A percentile compares a stretch with the other conserved stretches of the same genome.
Conservation (phyloP, 306 rosid genomes). For the Adenanthera pavonina region DNA sequence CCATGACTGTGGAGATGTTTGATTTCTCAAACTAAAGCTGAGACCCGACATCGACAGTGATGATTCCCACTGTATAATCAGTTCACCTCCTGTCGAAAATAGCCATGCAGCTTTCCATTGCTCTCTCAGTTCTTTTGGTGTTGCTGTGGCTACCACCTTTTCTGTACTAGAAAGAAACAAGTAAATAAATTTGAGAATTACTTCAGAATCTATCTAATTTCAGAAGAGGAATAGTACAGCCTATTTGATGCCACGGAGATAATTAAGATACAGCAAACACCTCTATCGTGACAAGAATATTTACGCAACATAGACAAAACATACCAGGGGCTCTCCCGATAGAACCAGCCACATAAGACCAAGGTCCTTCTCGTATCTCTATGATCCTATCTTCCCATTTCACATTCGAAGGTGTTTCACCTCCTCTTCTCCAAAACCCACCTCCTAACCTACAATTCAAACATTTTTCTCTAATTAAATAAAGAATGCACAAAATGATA, state of each 20-base stretch:
- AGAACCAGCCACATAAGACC: conserved; percentile 88
- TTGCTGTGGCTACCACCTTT: conserved; percentile 87
- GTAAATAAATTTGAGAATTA: conserved; percentile 38
- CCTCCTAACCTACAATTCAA: conserved; percentile 71
- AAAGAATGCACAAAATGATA: neutral
- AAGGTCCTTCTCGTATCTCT: conserved; percentile 92
- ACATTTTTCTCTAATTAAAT: conserved; percentile 5
- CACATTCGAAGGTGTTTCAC: conserved; percentile 74
- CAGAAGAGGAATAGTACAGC: neutral
- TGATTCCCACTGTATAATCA: conserved; percentile 67
- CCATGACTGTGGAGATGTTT: conserved; percentile 59
- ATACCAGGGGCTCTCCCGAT: conserved; percentile 90
- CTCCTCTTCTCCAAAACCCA: conserved; percentile 98
- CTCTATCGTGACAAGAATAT: neutral
- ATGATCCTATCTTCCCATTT: conserved; percentile 90
- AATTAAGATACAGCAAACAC: conserved; percentile 21
- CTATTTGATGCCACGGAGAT: neutral
- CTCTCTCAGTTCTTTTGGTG: conserved; percentile 74
- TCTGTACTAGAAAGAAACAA: conserved; percentile 80
- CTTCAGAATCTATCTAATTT: neutral
- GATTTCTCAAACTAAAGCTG: conserved; percentile 60
- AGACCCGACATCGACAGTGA: conserved; percentile 59
- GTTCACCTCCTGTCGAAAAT: conserved; percentile 83
- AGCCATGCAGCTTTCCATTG: conserved; percentile 76
- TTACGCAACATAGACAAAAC: conserved; percentile 41